phyloP scores from a whole-genome alignment of 108 stramenopile genomes.

The Stephanodiscus triporus region DNA sequence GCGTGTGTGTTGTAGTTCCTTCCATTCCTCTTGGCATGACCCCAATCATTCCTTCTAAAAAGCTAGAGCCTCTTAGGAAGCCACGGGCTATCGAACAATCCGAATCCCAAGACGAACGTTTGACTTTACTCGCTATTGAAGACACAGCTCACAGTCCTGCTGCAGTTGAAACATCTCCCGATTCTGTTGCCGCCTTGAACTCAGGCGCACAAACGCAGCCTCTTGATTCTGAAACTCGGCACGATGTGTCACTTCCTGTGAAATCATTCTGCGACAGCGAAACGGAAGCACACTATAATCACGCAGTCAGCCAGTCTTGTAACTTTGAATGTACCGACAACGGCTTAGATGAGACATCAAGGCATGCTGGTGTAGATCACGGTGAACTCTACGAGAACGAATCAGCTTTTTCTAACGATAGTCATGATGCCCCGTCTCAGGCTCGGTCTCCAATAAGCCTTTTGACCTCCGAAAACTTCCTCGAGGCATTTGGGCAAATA shows the following conservation, averaged over 20 bases:
- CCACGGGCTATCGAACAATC: constrained; percentile 1
- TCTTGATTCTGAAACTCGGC: too few relatives aligned
- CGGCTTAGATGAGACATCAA: constrained; percentile 1
- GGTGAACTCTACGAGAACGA: neutral
- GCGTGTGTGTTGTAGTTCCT: constrained; percentile 15
- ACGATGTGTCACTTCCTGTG: neutral
- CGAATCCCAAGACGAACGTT: neutral
- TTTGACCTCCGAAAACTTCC: constrained; percentile 70
- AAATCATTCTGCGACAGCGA: neutral
- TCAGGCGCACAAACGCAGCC: neutral
- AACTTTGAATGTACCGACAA: neutral
- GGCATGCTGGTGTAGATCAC: neutral
- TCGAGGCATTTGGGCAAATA: constrained; percentile 60
- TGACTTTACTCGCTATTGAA: neutral
- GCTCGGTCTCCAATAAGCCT: constrained; percentile 28
- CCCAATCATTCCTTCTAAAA: constrained; percentile 18
- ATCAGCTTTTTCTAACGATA: neutral
- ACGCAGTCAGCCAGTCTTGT: neutral
- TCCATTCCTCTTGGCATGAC: constrained; percentile 23
- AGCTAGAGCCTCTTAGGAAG: constrained; percentile 1
- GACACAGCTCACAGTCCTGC: neutral
- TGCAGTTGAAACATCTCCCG: constrained; percentile 21
- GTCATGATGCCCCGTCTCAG: neutral
- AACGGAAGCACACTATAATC: neutral
- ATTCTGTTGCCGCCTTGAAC: constrained; percentile 30